Base-by-base conservation (phyloP, 108 stramenopile species). In the Nitzschia palea region DNA sequence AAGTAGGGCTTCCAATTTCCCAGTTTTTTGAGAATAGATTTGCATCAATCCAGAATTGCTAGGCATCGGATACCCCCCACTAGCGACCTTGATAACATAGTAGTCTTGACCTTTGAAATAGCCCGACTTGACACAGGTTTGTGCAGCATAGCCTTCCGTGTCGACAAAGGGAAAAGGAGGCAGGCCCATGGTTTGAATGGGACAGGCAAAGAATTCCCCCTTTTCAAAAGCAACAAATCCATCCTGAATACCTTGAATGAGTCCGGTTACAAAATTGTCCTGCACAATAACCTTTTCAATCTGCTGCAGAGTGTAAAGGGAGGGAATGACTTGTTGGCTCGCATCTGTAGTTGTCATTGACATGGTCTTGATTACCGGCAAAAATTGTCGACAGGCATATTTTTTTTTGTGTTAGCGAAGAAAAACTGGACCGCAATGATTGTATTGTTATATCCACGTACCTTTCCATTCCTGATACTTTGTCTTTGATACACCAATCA, bases 51-150 rank as follows among this genome's bases (percentile, higher is more conserved):
- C 88, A 20, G 76, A 64, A 30, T 72, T 83, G 23, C 36, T 51
- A 0, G 79, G 82, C 70, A 79, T 70, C 2, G 88, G 88, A 55
- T 73, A 45, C 0, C 88, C 88, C 6, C 88, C 88, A 50, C 71
- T 74, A 4, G 88, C 88, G 4, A 89, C 83, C 44, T 89, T 89
- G 58, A 89, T 68, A n/a, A 84, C 85, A 60, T 81, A 89, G 55
- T 83, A 63, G 0, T 60, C 56, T n/a, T 65, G 60, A 30, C 78
- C 75, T 14, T 78, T 75, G 42, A 89, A 70, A 33, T 89, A 89
- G 10, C 88, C 88, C 9, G 82, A 81, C 65, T 89, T 89, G 44
- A 89, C 77, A 58, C 88, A 89, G 33, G 82, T 83, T 67, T 89
- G 88, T 32, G 82, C 82, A 20, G 73, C 69, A 65, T 89, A 89